These are phyloP conservation scores for Chaetomiaceae sp. DNA, from an alignment of 2,329 filamentous ascomycete genomes.

Conservation along the genomic window DNA sequence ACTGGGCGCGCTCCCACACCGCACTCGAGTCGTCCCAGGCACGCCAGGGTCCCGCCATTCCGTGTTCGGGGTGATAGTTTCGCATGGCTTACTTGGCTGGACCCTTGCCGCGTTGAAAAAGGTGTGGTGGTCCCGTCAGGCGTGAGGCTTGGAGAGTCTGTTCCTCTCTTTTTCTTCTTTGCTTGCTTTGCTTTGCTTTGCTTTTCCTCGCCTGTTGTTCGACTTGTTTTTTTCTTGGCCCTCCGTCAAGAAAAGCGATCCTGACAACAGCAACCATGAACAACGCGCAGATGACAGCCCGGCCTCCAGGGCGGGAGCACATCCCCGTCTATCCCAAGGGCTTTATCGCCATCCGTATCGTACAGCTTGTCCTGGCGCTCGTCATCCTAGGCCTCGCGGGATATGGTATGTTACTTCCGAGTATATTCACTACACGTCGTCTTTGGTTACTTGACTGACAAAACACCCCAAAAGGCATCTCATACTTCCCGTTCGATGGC, in stretches of 20 bases:
- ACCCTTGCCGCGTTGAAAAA: background rate
- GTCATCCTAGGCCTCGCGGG: slow-evolving; percentile 44
- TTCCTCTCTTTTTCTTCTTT: background rate
- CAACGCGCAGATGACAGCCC: slow-evolving; percentile 11
- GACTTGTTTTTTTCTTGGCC: background rate
- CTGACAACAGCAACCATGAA: background rate
- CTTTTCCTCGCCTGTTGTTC: background rate
- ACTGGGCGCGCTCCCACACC: background rate
- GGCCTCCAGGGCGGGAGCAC: slow-evolving; percentile 40
- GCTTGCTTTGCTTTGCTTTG: background rate
- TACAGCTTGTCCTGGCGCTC: slow-evolving; percentile 44
- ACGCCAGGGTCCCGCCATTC: background rate
- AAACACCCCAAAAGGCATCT: slow-evolving; percentile 1
- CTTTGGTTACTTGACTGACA: background rate
- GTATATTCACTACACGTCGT: slow-evolving; percentile 3
- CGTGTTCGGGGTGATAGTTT: background rate
- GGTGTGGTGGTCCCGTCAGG: background rate
- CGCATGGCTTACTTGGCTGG: background rate
- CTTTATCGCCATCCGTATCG: slow-evolving; percentile 42
- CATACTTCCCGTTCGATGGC: slow-evolving; percentile 33
- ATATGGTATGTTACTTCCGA: slow-evolving; percentile 40
- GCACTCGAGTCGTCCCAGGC: no score
- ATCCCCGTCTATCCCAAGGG: slow-evolving; percentile 43
- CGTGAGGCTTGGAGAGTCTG: slow-evolving; percentile 3
- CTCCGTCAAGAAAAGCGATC: background rate